Percentiles rank a stretch among this genome's conserved stretches.
Evolutionary conservation across 2,329 filamentous ascomycete species (phyloP).

Genomic region (Exophiala lecanii-corni): DNA sequence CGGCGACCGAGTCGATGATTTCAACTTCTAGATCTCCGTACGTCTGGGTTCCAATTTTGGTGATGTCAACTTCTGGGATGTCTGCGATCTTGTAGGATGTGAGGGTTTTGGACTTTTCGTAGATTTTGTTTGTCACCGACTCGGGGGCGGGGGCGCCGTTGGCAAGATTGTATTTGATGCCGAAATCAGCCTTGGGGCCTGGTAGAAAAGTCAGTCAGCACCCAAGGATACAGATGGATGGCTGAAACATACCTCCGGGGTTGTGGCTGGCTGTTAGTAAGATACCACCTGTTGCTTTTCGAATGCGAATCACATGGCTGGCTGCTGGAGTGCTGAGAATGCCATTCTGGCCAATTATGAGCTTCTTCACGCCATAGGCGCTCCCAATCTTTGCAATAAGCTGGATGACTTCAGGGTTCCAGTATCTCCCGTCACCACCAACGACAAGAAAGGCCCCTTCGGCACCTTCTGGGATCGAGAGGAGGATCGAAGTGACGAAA

Average conservation of each 20-base stretch:
- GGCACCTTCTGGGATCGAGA: slow-evolving; percentile 92
- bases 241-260: slow-evolving; percentile 69
- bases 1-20: slow-evolving; percentile 85
- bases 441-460: slow-evolving; percentile 89
- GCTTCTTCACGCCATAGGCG: slow-evolving; percentile 98
- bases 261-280: slow-evolving; percentile 97
- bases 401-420: slow-evolving; percentile 94
- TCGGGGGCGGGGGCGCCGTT: slow-evolving; percentile 96
- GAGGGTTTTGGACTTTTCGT: slow-evolving; percentile 80
- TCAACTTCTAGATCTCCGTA: slow-evolving; percentile 90
- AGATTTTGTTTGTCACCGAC: slow-evolving; percentile 97
- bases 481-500: slow-evolving; percentile 88
- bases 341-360: slow-evolving; percentile 90
- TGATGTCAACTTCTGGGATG: slow-evolving; percentile 80
- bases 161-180: slow-evolving; percentile 98
- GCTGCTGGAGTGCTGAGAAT: slow-evolving; percentile 96
- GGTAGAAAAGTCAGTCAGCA: no score
- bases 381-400: slow-evolving; percentile 95
- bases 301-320: slow-evolving; percentile 90
- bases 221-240: no score
- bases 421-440: slow-evolving; percentile 93
- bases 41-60: slow-evolving; percentile 73
- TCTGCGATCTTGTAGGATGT: slow-evolving; percentile 88
- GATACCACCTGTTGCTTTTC: slow-evolving; percentile 93
- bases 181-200: slow-evolving; percentile 93